Percentiles rank a stretch among this genome's conserved stretches.
phyloP scores from a whole-genome alignment of 2,329 filamentous ascomycete genomes.

The Allantophomopsis cytisporea region DNA sequence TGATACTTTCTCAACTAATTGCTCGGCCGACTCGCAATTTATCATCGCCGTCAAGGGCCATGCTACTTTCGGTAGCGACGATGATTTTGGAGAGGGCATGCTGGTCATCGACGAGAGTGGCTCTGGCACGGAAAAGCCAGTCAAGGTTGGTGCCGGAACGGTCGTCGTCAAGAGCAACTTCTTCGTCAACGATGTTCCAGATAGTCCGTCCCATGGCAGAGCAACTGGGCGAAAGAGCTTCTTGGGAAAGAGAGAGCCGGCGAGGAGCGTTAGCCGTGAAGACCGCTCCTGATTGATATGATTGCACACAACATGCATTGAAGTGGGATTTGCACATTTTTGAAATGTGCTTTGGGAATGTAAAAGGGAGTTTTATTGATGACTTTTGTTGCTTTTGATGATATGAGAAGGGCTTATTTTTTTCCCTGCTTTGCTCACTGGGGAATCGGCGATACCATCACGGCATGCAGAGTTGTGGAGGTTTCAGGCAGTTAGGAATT shows the following conservation, averaged over 20 bases:
- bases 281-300: too few species aligned
- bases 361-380: too few species aligned
- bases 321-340: too few species aligned
- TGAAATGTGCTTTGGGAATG: too few species aligned
- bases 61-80: slow-evolving; percentile 70
- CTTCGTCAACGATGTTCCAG: slow-evolving; percentile 28
- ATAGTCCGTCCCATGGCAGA: slow-evolving; percentile 25
- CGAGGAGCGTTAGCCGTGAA: slow-evolving; percentile 8
- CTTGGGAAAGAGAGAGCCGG: slow-evolving; percentile 34
- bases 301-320: too few species aligned
- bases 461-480: too few species aligned
- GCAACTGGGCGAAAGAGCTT: slow-evolving; percentile 36
- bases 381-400: too few species aligned
- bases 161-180: slow-evolving; percentile 69
- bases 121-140: slow-evolving; percentile 52
- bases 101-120: slow-evolving; percentile 84
- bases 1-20: slow-evolving; percentile 63
- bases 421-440: too few species aligned
- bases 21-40: slow-evolving; percentile 75
- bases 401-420: too few species aligned
- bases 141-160: slow-evolving; percentile 59
- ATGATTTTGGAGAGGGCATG: slow-evolving; percentile 70
- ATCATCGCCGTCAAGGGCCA: slow-evolving; percentile 77
- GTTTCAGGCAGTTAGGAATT: too few species aligned
- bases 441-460: too few species aligned